Base-by-base conservation (phyloP, 257 asterid genomes). In the Catharanthus roseus region DNA sequence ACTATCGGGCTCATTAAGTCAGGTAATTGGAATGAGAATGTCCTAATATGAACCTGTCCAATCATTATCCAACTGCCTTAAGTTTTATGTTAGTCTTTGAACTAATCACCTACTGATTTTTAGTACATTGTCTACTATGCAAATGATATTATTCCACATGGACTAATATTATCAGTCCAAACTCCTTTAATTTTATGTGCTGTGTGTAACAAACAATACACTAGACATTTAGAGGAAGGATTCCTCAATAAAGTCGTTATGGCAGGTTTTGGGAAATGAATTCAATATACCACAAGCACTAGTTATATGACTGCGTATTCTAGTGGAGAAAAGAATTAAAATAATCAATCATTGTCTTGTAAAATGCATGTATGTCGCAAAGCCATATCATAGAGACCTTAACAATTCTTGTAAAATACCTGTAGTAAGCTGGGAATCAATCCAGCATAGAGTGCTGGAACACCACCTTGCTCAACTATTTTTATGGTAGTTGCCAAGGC, bases 391-490 rank as follows among this genome's bases (percentile, higher is more conserved):
- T 39, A 3, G 39, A 42, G n/a, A 28, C 44, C 49, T 38, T 38
- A 73, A 5, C 5, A 62, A 7, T 26, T 26, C 23, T 18, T 60
- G 42, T 61, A 26, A 47, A 31, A 36, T 78, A 93, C 98, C 96
- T 93, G 99, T 65, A 95, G 80, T 80, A 95, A 85, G 83, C 99
- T 95, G 34, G 97, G 99, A 82, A 87, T 77, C 69, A 93, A 65
- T 80, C 99, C 99, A 15, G 96, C 86, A 78, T 95, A 95, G 47
- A 95, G 95, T 36, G 96, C 96, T 16, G 87, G 93, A 74, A 95
- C 65, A 60, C 97, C 99, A 61, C 97, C 99, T 70, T 85, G 90
- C 81, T 91, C 95, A 42, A 91, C 87, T 73, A 91, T 87, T 84
- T 86, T 91, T 70, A 85, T 26, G 71, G 89, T 79, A 70, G 99